Conservation (phyloP, 2,329 filamentous ascomycete genomes). For the Pseudogymnoascus pannorum region DNA sequence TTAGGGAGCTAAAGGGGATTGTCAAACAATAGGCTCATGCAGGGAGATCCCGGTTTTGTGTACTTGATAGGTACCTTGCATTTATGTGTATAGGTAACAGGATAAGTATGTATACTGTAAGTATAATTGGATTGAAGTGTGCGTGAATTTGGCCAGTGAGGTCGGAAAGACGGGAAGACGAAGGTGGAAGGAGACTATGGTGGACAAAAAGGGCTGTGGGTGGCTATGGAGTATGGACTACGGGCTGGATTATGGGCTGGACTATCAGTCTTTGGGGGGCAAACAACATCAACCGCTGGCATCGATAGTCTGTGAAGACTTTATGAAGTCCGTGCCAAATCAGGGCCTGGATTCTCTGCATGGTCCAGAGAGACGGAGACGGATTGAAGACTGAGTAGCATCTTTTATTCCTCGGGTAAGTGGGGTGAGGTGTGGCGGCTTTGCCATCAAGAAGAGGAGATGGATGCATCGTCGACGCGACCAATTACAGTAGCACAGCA, state of each 20-base stretch:
- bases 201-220: neutral
- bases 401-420: neutral
- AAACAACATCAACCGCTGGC: too few species aligned
- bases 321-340: neutral
- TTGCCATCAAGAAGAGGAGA: too few species aligned
- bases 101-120: neutral
- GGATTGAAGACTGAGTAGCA: neutral
- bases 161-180: neutral
- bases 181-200: neutral
- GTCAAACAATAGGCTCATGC: constrained; percentile 9
- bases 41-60: neutral
- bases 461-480: too few species aligned
- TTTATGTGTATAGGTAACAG: neutral
- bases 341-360: neutral
- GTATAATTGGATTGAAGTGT: neutral
- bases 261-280: too few species aligned
- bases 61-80: neutral
- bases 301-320: neutral
- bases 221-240: too few species aligned
- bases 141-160: neutral
- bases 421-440: neutral
- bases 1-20: neutral
- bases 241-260: too few species aligned
- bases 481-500: too few species aligned
- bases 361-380: neutral